A percentile compares a stretch with the other conserved stretches of the same genome.
Evolutionary conservation across 768 basidiomycete genomes (phyloP).

Genomic region (Ramaria sp.): DNA sequence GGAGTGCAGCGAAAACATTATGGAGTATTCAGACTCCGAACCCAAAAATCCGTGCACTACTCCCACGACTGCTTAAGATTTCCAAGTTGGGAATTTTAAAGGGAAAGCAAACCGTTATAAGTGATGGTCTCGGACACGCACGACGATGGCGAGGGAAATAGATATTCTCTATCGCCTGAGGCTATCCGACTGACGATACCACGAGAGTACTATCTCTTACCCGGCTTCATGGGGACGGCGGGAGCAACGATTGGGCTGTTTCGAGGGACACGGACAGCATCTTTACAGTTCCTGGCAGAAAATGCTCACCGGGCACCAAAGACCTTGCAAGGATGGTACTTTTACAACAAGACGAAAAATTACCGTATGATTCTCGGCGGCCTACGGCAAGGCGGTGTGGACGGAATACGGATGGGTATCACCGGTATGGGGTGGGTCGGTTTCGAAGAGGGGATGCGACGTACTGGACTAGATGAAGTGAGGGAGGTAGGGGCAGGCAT

Average conservation of each 20-base stretch:
- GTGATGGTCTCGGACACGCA: too few species aligned
- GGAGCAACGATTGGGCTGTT: slow-evolving; percentile 65
- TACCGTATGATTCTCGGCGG: slow-evolving; percentile 71
- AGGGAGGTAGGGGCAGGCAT: slow-evolving; percentile 54
- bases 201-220: slow-evolving; percentile 50
- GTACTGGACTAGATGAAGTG: slow-evolving; percentile 27
- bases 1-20: too few species aligned
- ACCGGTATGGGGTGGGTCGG: slow-evolving; percentile 39
- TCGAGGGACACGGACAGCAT: slow-evolving; percentile 60
- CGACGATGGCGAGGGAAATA: too few species aligned
- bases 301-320: slow-evolving; percentile 81
- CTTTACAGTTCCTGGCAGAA: slow-evolving; percentile 80
- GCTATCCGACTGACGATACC: slow-evolving; percentile 35
- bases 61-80: too few species aligned
- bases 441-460: slow-evolving; percentile 33
- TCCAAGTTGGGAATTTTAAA: too few species aligned
- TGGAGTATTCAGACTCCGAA: too few species aligned
- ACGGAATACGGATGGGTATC: slow-evolving; percentile 41
- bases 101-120: too few species aligned
- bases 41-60: too few species aligned
- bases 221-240: slow-evolving; percentile 45
- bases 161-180: not conserved
- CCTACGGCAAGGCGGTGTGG: slow-evolving; percentile 51
- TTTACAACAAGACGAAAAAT: slow-evolving; percentile 95
- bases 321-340: slow-evolving; percentile 88